Conservation (phyloP, 192 early-diverging fungal genomes). For the Thamnidium elegans region DNA sequence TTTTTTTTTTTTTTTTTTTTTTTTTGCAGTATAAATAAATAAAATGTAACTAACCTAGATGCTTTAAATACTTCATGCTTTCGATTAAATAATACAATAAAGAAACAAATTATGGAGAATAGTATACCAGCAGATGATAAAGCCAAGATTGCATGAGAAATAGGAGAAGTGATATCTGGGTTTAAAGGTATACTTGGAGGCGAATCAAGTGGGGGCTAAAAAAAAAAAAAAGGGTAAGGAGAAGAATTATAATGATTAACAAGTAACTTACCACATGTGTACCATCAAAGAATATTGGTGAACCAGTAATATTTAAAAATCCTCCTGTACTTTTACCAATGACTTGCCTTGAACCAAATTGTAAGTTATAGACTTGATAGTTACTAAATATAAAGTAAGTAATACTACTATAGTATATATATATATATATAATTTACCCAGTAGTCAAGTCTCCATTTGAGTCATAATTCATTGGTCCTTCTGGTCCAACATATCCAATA, state of each 20-base stretch:
- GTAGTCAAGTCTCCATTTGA: constrained; percentile 42
- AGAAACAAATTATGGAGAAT: constrained; percentile 37
- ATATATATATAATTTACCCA: constrained; percentile 27
- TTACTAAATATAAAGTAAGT: constrained; percentile 28
- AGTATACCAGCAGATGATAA: constrained; percentile 34
- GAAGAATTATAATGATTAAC: neutral
- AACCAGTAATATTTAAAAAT: constrained; percentile 29
- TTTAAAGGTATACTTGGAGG: constrained; percentile 41
- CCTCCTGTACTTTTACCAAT: constrained; percentile 43
- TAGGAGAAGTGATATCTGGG: constrained; percentile 37
- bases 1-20: neutral
- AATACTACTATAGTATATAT: neutral
- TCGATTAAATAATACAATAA: constrained; percentile 35
- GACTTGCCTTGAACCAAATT: constrained; percentile 28
- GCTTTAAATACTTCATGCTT: constrained; percentile 47
- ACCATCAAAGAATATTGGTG: constrained; percentile 46
- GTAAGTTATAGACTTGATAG: constrained; percentile 43
- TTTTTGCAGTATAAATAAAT: too few relatives aligned
- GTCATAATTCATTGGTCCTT: constrained; percentile 47
- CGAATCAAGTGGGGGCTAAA: constrained; percentile 39
- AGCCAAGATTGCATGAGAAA: constrained; percentile 38
- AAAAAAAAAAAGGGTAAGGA: neutral
- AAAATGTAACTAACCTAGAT: too few relatives aligned
- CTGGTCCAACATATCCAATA: constrained; percentile 48
- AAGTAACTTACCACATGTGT: constrained; percentile 18